Base-by-base conservation (phyloP, 441 rosid genomes). In the Croton laevigatus region DNA sequence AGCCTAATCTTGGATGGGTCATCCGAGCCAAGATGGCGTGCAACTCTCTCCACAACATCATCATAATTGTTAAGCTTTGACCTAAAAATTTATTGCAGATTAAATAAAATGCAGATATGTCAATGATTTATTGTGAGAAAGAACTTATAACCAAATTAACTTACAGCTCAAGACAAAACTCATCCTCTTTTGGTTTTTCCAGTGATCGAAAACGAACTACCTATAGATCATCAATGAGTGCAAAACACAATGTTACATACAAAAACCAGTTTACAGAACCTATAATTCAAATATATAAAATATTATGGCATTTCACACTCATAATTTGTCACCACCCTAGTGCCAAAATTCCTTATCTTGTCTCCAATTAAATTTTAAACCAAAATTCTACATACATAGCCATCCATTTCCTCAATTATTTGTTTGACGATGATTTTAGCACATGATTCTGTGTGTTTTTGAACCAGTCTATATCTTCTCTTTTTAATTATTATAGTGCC, bases 141-240 rank as follows among this genome's bases (percentile, higher is more conserved):
- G 8, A 59, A 40, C 45, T 19, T 40, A 16, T n/a, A 5, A 22
- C 8, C 1, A 7, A 63, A 63, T 49, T 57, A 22, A 85, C 99
- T 91, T 84, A 96, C 99, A 96, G 76, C 80, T 96, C 99, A 54
- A 96, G 77, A 73, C 78, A 74, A 69, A 96, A 95, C 63, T 87
- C 97, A 49, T 93, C 99, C 75, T 93, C 99, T 80, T 95, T 95
- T 13, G 98, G 97, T 77, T 80, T 91, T 76, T 95, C 99, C 75
- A 95, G 64, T 51, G 90, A 81, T 73, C 98, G 98, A 74, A 95
- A 95, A 75, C 80, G 98, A 75, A 95, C 99, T 69, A 87, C 77
- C 99, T 95, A 77, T 63, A 49, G 66, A 49, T 42, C 8, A 40
- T 60, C 52, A 36, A 42, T 20, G 69, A 49, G 52, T 38, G 44